Evolutionary conservation across 306 rosid species (phyloP).

Genomic region (Vigna trinervia): DNA sequence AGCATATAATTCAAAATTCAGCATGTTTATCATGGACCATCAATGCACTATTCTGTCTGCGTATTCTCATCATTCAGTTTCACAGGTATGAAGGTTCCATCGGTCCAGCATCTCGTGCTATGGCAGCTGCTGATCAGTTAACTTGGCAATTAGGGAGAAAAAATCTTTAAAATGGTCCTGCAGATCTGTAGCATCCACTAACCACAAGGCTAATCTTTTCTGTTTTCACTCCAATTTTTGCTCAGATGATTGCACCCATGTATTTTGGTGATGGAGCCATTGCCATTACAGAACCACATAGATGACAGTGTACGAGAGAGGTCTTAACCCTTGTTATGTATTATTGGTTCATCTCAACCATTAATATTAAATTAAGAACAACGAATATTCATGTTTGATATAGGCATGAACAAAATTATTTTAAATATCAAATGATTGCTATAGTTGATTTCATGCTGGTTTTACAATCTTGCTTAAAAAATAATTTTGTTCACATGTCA

Average conservation of each 20-base stretch:
- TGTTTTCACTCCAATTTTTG: neutral
- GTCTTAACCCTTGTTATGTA: slow-evolving; percentile 47
- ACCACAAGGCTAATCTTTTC: neutral
- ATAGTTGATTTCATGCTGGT: neutral
- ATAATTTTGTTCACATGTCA: neutral
- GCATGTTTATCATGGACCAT: slow-evolving; percentile 8
- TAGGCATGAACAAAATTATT: neutral
- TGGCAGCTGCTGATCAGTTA: slow-evolving; percentile 86
- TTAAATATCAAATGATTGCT: neutral
- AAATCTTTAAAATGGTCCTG: slow-evolving; percentile 55
- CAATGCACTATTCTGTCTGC: neutral
- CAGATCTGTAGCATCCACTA: slow-evolving; percentile 22
- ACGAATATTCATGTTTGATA: neutral
- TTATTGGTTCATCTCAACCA: neutral
- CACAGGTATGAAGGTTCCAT: slow-evolving; percentile 91
- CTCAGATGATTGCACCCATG: slow-evolving; percentile 63
- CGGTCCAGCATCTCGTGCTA: slow-evolving; percentile 95
- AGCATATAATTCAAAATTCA: slow-evolving; percentile 48
- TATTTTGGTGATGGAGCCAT: slow-evolving; percentile 56
- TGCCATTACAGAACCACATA: slow-evolving; percentile 56
- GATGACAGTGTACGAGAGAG: slow-evolving; percentile 72
- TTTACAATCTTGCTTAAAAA: too few relatives aligned
- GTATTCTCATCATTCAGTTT: slow-evolving; percentile 27
- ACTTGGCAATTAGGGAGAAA: slow-evolving; percentile 72
- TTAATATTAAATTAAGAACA: neutral